Percentiles rank a stretch among this genome's conserved stretches.
These are phyloP conservation scores for Mucor lusitanicus DNA, from an alignment of 371 early-diverging fungal genomes.

Conservation along the genomic window DNA sequence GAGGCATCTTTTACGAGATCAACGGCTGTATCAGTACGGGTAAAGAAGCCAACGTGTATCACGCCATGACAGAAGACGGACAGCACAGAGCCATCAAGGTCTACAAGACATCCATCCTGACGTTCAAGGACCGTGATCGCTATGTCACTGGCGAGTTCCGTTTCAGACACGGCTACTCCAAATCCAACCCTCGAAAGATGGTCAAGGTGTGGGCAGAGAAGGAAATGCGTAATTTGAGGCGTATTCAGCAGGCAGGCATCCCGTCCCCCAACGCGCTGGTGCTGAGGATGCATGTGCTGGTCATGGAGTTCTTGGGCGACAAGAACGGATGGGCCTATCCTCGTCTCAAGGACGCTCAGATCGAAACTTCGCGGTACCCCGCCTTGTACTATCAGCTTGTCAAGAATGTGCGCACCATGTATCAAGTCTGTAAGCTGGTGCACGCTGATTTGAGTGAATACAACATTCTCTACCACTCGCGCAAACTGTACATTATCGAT, in stretches of 20 bases:
- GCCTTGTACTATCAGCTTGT: constrained; percentile 88
- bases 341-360: constrained; percentile 92
- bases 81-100: constrained; percentile 96
- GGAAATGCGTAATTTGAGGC: constrained; percentile 98
- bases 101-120: constrained; percentile 98
- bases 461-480: constrained; percentile 94
- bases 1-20: constrained; percentile 89
- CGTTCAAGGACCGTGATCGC: constrained; percentile 98
- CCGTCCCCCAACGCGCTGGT: constrained; percentile 95
- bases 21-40: constrained; percentile 99
- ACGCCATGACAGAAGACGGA: constrained; percentile 86
- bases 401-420: constrained; percentile 92
- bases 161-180: constrained; percentile 95
- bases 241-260: constrained; percentile 89
- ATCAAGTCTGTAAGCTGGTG: constrained; percentile 93
- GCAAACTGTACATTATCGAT: constrained; percentile 92
- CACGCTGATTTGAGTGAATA: constrained; percentile 99
- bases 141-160: constrained; percentile 98
- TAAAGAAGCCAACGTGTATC: constrained; percentile 99
- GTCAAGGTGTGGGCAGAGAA: constrained; percentile 99
- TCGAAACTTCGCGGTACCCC: constrained; percentile 72
- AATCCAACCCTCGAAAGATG: constrained; percentile 98
- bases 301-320: constrained; percentile 97
- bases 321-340: constrained; percentile 94
- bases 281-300: constrained; percentile 94